Evolutionary conservation across 139 green algal genomes (phyloP).

Genomic region (Volvox reticuliferus): DNA sequence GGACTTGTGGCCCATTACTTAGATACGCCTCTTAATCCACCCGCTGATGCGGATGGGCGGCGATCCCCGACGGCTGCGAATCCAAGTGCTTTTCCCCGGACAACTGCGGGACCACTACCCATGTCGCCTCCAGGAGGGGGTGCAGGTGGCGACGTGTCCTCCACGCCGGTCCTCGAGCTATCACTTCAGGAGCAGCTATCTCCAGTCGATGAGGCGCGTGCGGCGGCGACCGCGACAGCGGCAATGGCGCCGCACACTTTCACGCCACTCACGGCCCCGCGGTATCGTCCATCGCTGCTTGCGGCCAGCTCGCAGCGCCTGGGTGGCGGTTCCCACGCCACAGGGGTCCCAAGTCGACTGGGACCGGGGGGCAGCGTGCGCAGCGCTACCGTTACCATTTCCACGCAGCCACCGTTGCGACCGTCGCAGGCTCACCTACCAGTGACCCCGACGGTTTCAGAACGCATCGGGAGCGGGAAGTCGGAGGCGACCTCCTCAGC

Average conservation of each 20-base stretch:
- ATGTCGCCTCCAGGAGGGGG: background rate
- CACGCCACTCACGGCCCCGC: constrained; percentile 6
- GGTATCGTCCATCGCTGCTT: constrained; percentile 39
- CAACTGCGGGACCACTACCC: background rate
- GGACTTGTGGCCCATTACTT: background rate
- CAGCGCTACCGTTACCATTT: background rate
- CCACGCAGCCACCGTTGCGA: background rate
- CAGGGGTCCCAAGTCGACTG: background rate
- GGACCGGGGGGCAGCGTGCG: background rate
- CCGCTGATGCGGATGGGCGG: background rate
- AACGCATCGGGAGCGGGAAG: background rate
- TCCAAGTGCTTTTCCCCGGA: background rate
- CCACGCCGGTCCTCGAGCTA: background rate
- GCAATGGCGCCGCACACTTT: constrained; percentile 17
- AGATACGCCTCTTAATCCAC: constrained; percentile 16
- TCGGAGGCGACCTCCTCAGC: constrained; percentile 2
- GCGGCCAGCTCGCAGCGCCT: constrained; percentile 15
- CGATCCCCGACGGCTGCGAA: background rate
- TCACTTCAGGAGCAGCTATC: background rate
- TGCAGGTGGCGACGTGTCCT: background rate
- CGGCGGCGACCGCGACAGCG: background rate
- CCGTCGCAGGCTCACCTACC: background rate
- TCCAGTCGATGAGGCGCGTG: background rate
- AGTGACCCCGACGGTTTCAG: background rate
- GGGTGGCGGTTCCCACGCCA: background rate